Conservation (phyloP, 129 eudicot genomes). For the Flaveria brownii region DNA sequence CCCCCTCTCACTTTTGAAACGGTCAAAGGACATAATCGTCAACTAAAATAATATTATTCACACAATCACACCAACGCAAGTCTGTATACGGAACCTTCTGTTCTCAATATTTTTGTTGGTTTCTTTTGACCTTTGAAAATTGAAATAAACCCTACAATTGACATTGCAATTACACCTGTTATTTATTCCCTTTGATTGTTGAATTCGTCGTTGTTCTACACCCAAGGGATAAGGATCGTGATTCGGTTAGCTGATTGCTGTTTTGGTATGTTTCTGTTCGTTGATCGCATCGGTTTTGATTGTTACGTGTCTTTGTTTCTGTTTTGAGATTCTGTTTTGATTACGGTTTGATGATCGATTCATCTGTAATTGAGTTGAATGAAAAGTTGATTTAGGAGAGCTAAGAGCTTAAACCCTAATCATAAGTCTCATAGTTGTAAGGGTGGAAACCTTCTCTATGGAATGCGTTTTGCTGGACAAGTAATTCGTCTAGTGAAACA, state of each 20-base stretch:
- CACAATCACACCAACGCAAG: conserved; percentile 37
- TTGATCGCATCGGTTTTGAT: neutral
- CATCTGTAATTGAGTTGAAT: conserved; percentile 7
- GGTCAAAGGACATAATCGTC: conserved; percentile 31
- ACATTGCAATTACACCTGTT: neutral
- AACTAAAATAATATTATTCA: neutral
- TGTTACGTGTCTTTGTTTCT: conserved; percentile 1
- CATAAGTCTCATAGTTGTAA: too few species aligned
- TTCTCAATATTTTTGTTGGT: conserved; percentile 18
- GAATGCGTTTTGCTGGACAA: too few species aligned
- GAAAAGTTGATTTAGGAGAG: conserved; percentile 10
- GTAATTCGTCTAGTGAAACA: too few species aligned
- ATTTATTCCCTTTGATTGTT: neutral
- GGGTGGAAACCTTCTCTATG: too few species aligned
- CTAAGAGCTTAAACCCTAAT: neutral
- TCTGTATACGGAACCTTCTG: conserved; percentile 37
- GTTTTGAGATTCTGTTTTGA: neutral
- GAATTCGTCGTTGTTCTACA: conserved; percentile 21
- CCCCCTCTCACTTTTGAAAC: neutral
- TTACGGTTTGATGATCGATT: neutral
- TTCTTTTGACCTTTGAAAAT: conserved; percentile 32
- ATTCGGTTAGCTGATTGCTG: conserved; percentile 13
- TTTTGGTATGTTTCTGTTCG: conserved; percentile 22
- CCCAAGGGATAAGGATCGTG: neutral
- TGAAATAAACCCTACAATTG: conserved; percentile 1